Base-by-base conservation (phyloP, 1,284 basidiomycete genomes). In the Moesziomyces antarcticus region DNA sequence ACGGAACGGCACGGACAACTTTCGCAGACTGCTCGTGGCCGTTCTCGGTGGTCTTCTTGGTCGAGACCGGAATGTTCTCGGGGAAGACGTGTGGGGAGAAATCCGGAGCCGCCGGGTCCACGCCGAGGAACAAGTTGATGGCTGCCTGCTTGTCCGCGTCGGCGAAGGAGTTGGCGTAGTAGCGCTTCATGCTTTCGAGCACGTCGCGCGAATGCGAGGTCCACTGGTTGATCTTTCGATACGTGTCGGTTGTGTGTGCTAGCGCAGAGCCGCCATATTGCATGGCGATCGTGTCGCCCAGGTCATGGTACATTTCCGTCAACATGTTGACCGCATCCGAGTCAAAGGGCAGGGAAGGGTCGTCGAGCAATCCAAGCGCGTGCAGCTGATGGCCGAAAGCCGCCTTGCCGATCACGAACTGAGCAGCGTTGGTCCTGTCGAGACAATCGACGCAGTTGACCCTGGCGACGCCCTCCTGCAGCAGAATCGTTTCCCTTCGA, bases 121-220 rank as follows among this genome's bases (percentile, higher is more conserved):
- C 89, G 14, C 96, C 95, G 3, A 99, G 89, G 84, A 99, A 99
- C 24, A 98, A 88, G 84, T 99, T 96, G 84, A 98, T 99, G 0
- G 97, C 94, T 1, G 92, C 89, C 85, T 99, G 97, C 85, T 99
- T 99, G 85, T 99, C 97, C 2, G 93, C 94, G 82, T 99, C 82
- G 14, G 75, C 79, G 35, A 99, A 88, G 5, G 93, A 94, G 81
- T 99, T 99, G 5, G 95, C 92, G 82, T 98, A 99, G 84, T 97
- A 98, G 20, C 97, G 89, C 55, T 93, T 88, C 57, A 99, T 91
- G 74, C 97, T 97, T 85, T 98, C 95, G 54, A 99, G 93, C 78
- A 98, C 93, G 84, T 99, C 96, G 25, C 97, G 88, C 3, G 95
- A 97, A 85, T 98, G 97, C 77, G 93, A 96, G 78, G 94, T 95